Base-by-base conservation (phyloP, 2,329 filamentous ascomycete species). In the Claviceps maximensis region DNA sequence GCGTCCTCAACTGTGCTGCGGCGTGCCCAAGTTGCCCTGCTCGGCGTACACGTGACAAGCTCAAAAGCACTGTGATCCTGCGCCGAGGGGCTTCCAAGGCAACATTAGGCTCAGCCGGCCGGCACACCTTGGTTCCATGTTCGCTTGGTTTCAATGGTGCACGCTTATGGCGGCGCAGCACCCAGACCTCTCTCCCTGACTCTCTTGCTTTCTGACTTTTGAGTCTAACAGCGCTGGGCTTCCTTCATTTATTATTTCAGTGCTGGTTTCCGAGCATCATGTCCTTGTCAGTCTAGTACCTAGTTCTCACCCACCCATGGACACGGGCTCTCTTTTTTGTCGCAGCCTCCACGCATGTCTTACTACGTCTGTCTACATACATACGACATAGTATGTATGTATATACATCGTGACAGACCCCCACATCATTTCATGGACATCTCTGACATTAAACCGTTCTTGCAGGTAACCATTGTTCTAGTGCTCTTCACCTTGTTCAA, bases 351-450 rank as follows among this genome's bases (percentile, higher is more conserved):
- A 46, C 42, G 49, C 49, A 38, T 33, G 15, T 29, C 42, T 45
- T 40, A 27, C 33, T 27, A 13, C 33, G 31, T 47, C 50, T 36
- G 42, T n/a, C n/a, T n/a, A n/a, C n/a, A n/a, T n/a, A n/a, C n/a
- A n/a, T n/a, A n/a, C n/a, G n/a, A n/a, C n/a, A n/a, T n/a, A n/a
- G n/a, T n/a, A n/a, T n/a, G n/a, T n/a, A n/a, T n/a, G n/a, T n/a
- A n/a, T n/a, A n/a, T n/a, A n/a, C 50, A 51, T 45, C 42, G 50
- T 46, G 29, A 51, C 50, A 38, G 50, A 51, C 42, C 25, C 15
- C 21, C 31, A 38, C 41, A 29, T 29, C 23, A 44, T 38, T 51
- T 47, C n/a, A 17, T 29, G 19, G n/a, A 17, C 31, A 27, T 23
- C 21, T 29, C 41, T 33, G 21, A 40, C 31, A 40, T 38, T 29